A percentile compares a stretch with the other conserved stretches of the same genome.
Evolutionary conservation across 805 yeast genomes (phyloP).

Genomic region (Saccharomycopsis fodiens): DNA sequence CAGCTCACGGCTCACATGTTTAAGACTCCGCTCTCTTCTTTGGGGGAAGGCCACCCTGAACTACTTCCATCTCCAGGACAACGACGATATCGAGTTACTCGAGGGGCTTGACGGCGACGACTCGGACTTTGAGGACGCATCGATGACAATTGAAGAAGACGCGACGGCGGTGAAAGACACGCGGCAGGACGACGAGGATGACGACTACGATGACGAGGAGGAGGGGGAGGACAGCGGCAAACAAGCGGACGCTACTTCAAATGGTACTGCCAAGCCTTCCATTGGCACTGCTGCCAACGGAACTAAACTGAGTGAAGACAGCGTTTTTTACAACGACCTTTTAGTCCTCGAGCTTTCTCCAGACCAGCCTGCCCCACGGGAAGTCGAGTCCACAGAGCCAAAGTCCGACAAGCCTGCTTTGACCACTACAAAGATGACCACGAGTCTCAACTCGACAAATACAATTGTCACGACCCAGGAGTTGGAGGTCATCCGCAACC

Average conservation of each 20-base stretch:
- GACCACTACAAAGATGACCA: conserved; percentile 16
- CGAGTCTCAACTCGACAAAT: conserved; percentile 16
- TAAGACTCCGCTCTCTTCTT: conserved; percentile 16
- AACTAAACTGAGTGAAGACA: conserved; percentile 5
- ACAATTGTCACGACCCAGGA: conserved; percentile 18
- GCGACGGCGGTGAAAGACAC: conserved; percentile 2
- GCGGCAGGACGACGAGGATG: conserved; percentile 12
- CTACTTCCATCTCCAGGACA: conserved; percentile 7
- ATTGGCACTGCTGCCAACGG: too few relatives aligned
- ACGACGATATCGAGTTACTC: conserved; percentile 4
- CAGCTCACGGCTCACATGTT: conserved; percentile 10
- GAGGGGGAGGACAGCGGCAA: conserved; percentile 13
- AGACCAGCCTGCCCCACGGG: too few relatives aligned
- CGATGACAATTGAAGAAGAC: conserved; percentile 2
- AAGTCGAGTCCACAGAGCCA: too few relatives aligned
- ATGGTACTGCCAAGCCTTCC: too few relatives aligned
- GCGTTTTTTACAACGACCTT: conserved; percentile 3
- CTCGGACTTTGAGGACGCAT: conserved; percentile 19
- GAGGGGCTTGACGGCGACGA: conserved; percentile 18
- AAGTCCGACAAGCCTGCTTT: background rate
- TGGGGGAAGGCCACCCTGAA: conserved; percentile 20
- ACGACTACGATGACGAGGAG: conserved; percentile 20
- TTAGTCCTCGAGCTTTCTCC: conserved; percentile 6
- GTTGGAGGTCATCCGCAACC: conserved; percentile 41
- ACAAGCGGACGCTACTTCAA: background rate